Evolutionary conservation across 2,329 filamentous ascomycete genomes (phyloP).

Genomic region (Epichloe festucae): DNA sequence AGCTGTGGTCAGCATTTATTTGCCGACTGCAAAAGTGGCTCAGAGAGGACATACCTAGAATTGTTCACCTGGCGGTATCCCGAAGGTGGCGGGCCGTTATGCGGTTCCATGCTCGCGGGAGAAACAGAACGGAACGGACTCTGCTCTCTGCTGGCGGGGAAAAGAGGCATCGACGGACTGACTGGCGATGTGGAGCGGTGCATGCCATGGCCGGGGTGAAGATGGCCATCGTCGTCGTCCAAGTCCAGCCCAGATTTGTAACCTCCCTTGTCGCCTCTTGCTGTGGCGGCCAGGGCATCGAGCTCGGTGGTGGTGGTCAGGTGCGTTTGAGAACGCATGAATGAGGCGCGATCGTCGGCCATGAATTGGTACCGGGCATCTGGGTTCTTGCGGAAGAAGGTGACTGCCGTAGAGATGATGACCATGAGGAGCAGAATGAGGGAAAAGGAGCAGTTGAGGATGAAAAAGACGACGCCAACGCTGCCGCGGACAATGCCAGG

Average conservation of each 20-base stretch:
- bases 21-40: not conserved
- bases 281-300: conserved; percentile 80
- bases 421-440: conserved; percentile 73
- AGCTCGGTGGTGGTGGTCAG: conserved; percentile 67
- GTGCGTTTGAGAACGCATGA: conserved; percentile 88
- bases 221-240: conserved; percentile 29
- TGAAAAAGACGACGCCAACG: conserved; percentile 78
- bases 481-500: conserved; percentile 73
- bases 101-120: conserved; percentile 17
- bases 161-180: conserved; percentile 30
- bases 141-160: conserved; percentile 24
- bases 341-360: conserved; percentile 86
- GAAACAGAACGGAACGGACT: conserved; percentile 24
- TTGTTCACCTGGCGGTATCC: conserved; percentile 26
- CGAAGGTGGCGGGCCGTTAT: conserved; percentile 2
- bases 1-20: not conserved
- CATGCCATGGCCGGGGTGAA: conserved; percentile 22
- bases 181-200: conserved; percentile 19
- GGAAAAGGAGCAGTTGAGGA: conserved; percentile 73
- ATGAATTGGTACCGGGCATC: conserved; percentile 90
- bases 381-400: conserved; percentile 81
- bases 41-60: conserved; percentile 20
- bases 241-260: conserved; percentile 26
- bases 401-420: conserved; percentile 42
- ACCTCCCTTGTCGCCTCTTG: conserved; percentile 51